Base-by-base conservation (phyloP, 176 grass and related monocot genomes). In the Aegilops tauschii region DNA sequence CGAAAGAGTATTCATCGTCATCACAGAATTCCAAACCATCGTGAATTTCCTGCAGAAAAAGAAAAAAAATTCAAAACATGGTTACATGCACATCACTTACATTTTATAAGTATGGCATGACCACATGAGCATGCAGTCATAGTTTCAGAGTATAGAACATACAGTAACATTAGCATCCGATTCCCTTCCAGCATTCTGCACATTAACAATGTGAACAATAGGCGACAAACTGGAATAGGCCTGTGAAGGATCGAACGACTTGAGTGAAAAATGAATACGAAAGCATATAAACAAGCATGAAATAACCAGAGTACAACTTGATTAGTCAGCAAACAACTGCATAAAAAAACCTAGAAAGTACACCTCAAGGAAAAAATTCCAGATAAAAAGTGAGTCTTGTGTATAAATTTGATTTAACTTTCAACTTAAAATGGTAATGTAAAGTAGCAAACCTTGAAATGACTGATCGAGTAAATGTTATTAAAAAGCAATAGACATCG, bases 131-230 rank as follows among this genome's bases (percentile, higher is more conserved):
- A 44, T 68, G 12, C 1, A 74, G 14, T 79, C 37, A 75, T 66
- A 44, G 36, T 81, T 61, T 82, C n/a, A 29, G 35, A 36, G 61
- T 77, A 66, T 47, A 89, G 23, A 87, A 80, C 92, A 72, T 90
- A 98, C 96, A 36, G 70, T 98, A 77, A 98, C 73, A 84, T 98
- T 98, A 89, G 96, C 96, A 73, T 65, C 63, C 1, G 93, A 98
- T 50, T 93, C 91, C 68, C 35, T 94, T 79, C 47, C 86, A 65
- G 78, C 82, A 84, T 79, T 90, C 27, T 85, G 80, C 65, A 95
- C 91, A 84, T 94, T 92, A 47, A 98, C 96, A 71, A 98, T 83
- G 81, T 98, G 96, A 84, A 98, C 90, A 42, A 88, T 82, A 81
- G 92, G 93, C 5, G 90, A 91, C 52, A 98, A 78, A 89, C 93